Conservation (phyloP, 805 yeast species). For the Kuraishia ogatae region DNA sequence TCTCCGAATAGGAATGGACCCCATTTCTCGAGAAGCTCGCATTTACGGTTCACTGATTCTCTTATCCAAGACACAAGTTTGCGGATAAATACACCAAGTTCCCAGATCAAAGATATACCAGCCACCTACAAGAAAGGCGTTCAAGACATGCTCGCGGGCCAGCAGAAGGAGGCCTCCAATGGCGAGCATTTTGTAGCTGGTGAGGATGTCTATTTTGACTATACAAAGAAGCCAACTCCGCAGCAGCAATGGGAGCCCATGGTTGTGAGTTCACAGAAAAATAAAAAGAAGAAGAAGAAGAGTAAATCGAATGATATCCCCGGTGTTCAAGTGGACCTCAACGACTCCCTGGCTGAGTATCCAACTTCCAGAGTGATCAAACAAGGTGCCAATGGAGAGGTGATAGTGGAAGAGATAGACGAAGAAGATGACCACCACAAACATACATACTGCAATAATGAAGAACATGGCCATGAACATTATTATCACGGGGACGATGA, state of each 20-base stretch:
- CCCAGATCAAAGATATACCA: too few species aligned
- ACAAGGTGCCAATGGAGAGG: conserved; percentile 64
- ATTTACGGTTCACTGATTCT: too few species aligned
- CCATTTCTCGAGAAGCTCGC: too few species aligned
- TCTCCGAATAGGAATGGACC: too few species aligned
- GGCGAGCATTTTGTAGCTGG: conserved; percentile 17
- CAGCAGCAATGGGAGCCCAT: conserved; percentile 2
- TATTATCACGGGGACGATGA: conserved; percentile 8
- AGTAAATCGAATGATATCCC: conserved; percentile 4
- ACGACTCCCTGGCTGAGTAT: conserved; percentile 52
- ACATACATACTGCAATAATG: conserved; percentile 9
- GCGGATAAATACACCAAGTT: too few species aligned
- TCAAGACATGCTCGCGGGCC: too few species aligned
- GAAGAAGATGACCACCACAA: conserved; percentile 10
- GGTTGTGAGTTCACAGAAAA: conserved; percentile 4
- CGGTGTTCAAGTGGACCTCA: conserved; percentile 33
- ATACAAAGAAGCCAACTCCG: neutral
- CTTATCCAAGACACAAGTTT: too few species aligned
- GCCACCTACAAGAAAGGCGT: too few species aligned
- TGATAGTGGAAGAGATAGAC: conserved; percentile 52
- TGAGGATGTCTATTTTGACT: conserved; percentile 21
- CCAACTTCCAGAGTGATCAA: conserved; percentile 67
- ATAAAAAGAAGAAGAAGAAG: conserved; percentile 11
- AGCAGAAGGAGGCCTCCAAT: too few species aligned
- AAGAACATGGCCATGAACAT: conserved; percentile 7